Conservation (phyloP, 768 basidiomycete genomes). For the Clitopilus hobsonii region DNA sequence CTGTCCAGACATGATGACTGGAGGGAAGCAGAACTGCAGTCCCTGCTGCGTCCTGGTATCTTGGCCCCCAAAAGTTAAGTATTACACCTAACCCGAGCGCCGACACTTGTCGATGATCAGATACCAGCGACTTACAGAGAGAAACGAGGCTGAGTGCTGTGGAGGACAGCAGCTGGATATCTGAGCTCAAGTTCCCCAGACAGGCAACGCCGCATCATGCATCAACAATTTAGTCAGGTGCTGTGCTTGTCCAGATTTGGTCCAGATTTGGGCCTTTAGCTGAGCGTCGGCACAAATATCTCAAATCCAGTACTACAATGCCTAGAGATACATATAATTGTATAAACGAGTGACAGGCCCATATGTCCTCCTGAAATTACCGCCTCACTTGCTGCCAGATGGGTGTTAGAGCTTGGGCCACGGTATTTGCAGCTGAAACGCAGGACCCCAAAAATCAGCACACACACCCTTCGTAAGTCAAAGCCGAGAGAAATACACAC, state of each 20-base stretch:
- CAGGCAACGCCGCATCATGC: neutral
- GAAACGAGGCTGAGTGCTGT: neutral
- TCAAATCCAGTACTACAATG: neutral
- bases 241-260: neutral
- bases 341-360: slow-evolving; percentile 1
- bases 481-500: slow-evolving; percentile 25
- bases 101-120: neutral
- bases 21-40: neutral
- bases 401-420: slow-evolving; percentile 70
- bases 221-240: neutral
- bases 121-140: neutral
- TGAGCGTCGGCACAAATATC: neutral
- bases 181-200: neutral
- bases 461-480: neutral
- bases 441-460: neutral
- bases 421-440: slow-evolving; percentile 49
- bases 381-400: slow-evolving; percentile 46
- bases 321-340: neutral
- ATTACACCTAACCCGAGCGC: neutral
- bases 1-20: neutral
- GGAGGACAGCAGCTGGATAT: neutral
- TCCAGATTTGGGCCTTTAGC: too few relatives aligned
- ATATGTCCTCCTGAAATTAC: slow-evolving; percentile 5
- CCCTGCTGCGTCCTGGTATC: neutral
- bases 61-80: neutral